Evolutionary conservation across 1,284 basidiomycete genomes (phyloP).

Genomic region (Fomitopsis palustris): DNA sequence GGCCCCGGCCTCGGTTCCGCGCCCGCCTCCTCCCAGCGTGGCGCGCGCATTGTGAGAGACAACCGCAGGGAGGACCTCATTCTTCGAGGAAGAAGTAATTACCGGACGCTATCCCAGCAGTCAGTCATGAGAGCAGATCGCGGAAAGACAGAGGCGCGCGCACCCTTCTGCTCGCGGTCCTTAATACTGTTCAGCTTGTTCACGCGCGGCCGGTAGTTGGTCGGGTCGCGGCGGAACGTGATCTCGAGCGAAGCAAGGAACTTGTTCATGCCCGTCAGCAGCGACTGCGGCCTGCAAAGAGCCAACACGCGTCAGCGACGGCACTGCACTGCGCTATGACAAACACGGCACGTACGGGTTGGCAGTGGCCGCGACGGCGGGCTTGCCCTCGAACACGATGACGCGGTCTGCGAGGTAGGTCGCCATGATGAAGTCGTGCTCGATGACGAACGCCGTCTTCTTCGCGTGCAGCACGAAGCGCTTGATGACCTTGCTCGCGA

Average conservation of each 20-base stretch:
- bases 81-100: constrained; percentile 93
- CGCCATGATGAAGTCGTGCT: constrained; percentile 98
- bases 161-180: constrained; percentile 92
- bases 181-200: constrained; percentile 94
- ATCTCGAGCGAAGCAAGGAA: constrained; percentile 93
- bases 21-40: neutral
- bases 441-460: constrained; percentile 96
- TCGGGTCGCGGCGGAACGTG: constrained; percentile 95
- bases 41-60: neutral
- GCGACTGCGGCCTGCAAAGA: constrained; percentile 66
- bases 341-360: constrained; percentile 60
- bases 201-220: constrained; percentile 90
- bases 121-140: constrained; percentile 6
- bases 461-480: constrained; percentile 93
- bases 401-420: constrained; percentile 97
- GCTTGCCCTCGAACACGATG: constrained; percentile 90
- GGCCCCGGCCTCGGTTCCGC: neutral
- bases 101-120: constrained; percentile 51
- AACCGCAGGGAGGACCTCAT: constrained; percentile 25
- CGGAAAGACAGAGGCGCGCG: constrained; percentile 21
- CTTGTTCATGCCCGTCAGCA: constrained; percentile 86
- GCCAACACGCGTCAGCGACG: neutral
- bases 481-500: constrained; percentile 96
- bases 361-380: constrained; percentile 80
- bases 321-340: neutral